A percentile compares a stretch with the other conserved stretches of the same genome.
Evolutionary conservation across 345 rosid genomes (phyloP).

Genomic region (Citrus reticulata): DNA sequence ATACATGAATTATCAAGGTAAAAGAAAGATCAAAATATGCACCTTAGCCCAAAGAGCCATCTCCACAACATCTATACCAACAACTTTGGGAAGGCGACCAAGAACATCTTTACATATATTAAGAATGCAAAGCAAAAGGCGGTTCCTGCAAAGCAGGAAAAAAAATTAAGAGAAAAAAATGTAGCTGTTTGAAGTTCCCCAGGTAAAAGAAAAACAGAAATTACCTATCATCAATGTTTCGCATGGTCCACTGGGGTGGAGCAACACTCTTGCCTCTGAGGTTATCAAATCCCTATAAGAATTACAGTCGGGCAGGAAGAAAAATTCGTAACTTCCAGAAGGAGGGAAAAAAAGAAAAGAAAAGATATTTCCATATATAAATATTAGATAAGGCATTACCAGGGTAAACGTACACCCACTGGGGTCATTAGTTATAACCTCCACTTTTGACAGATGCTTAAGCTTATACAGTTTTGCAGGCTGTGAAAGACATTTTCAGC

Average conservation of each 20-base stretch:
- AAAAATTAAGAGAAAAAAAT: not conserved
- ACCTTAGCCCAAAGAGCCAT: constrained; percentile 99
- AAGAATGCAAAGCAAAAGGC: constrained; percentile 67
- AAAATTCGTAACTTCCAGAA: not conserved
- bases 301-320: constrained; percentile 28
- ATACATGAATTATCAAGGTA: constrained; percentile 11
- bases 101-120: constrained; percentile 78
- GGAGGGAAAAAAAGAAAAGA: no score
- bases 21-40: constrained; percentile 11
- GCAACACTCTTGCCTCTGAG: constrained; percentile 96
- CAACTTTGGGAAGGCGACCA: constrained; percentile 79
- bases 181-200: not conserved
- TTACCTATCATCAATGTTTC: constrained; percentile 93
- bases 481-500: constrained; percentile 34
- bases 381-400: constrained; percentile 39
- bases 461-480: constrained; percentile 93
- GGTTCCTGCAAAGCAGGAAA: constrained; percentile 47
- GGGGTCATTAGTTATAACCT: constrained; percentile 91
- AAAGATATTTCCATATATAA: not conserved
- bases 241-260: constrained; percentile 99
- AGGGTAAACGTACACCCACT: constrained; percentile 95
- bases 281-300: constrained; percentile 92
- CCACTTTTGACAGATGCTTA: constrained; percentile 92
- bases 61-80: constrained; percentile 89
- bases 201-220: not conserved